Conservation (phyloP, 139 green algal species). For the Dunaliella primolecta region DNA sequence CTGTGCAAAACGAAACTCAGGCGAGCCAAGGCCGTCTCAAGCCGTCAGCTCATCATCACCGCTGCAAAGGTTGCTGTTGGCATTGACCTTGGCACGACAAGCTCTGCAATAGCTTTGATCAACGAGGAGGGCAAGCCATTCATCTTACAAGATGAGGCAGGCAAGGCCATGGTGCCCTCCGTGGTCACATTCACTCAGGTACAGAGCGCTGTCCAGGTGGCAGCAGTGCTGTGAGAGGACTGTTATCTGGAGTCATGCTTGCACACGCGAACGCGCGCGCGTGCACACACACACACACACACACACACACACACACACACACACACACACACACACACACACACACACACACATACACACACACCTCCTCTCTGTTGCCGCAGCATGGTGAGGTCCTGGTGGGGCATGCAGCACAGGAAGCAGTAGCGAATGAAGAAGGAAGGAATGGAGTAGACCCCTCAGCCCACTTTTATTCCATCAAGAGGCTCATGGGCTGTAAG, state of each 20-base stretch:
- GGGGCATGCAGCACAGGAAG: constrained; percentile 36
- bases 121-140: constrained; percentile 20
- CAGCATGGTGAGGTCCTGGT: constrained; percentile 46
- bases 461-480: constrained; percentile 70
- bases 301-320: not conserved
- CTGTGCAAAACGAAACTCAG: no score
- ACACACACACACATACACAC: not conserved
- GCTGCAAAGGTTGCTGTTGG: constrained; percentile 35
- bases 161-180: constrained; percentile 20
- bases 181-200: constrained; percentile 25
- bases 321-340: not conserved
- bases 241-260: no score
- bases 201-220: constrained; percentile 18
- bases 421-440: constrained; percentile 5
- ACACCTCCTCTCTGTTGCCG: not conserved
- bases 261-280: not conserved
- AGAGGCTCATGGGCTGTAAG: constrained; percentile 62
- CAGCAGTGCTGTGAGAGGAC: no score
- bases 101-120: constrained; percentile 50
- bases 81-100: constrained; percentile 73
- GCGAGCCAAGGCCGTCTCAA: no score
- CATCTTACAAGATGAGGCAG: constrained; percentile 16
- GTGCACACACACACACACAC: not conserved
- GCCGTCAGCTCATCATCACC: not conserved
- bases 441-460: constrained; percentile 22